These are phyloP conservation scores for Malassezia restricta DNA, from an alignment of 1,284 basidiomycete genomes.

Conservation along the genomic window DNA sequence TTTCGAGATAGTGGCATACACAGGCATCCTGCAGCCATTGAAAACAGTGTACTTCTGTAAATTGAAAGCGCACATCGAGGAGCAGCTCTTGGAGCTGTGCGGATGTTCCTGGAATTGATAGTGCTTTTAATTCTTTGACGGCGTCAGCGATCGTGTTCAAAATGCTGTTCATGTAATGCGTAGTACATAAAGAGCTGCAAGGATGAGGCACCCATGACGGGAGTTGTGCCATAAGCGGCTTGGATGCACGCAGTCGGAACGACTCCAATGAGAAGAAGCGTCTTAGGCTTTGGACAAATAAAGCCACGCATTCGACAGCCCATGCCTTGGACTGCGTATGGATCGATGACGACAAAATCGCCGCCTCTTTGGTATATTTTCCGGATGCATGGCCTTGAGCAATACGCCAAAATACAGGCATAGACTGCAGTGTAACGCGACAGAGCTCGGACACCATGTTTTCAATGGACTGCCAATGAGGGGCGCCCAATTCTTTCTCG, in stretches of 20 bases:
- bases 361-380: constrained; percentile 20
- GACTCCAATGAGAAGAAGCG: constrained; percentile 75
- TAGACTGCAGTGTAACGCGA: constrained; percentile 51
- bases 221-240: constrained; percentile 49
- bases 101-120: constrained; percentile 59
- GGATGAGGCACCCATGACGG: constrained; percentile 62
- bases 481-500: constrained; percentile 22
- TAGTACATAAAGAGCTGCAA: constrained; percentile 69
- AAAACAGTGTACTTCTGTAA: constrained; percentile 66
- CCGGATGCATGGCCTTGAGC: constrained; percentile 72
- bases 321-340: constrained; percentile 74
- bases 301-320: constrained; percentile 76
- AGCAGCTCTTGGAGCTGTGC: constrained; percentile 63
- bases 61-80: constrained; percentile 73
- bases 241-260: constrained; percentile 54
- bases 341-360: constrained; percentile 48
- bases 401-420: constrained; percentile 90
- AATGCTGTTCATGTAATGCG: constrained; percentile 66
- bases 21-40: constrained; percentile 77
- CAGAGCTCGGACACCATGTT: constrained; percentile 53
- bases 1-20: constrained; percentile 71
- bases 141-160: constrained; percentile 74
- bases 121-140: constrained; percentile 63
- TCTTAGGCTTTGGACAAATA: constrained; percentile 73
- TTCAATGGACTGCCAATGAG: constrained; percentile 62